These are phyloP conservation scores for Platanus orientalis DNA, from an alignment of 164 flowering plant species.

Conservation along the genomic window DNA sequence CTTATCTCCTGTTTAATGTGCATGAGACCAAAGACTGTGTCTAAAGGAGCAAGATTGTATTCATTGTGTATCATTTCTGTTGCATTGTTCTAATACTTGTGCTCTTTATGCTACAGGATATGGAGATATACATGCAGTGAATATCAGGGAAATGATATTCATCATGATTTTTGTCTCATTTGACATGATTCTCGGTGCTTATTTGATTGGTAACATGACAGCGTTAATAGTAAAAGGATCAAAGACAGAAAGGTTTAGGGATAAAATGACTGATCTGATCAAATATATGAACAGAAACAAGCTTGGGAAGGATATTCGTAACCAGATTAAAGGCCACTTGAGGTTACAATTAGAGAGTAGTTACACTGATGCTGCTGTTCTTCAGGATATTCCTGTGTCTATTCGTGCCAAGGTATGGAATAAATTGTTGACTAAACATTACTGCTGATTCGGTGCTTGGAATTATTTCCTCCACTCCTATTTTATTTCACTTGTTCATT, in stretches of 20 bases:
- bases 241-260: slow-evolving; percentile 30
- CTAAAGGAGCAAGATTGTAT: too few species aligned
- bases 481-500: too few species aligned
- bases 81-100: too few species aligned
- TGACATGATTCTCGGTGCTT: slow-evolving; percentile 31
- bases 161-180: slow-evolving; percentile 26
- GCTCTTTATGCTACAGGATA: slow-evolving; percentile 15
- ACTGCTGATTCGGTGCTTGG: too few species aligned
- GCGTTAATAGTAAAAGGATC: slow-evolving; percentile 29
- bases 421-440: too few species aligned
- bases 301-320: slow-evolving; percentile 22
- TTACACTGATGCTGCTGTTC: slow-evolving; percentile 15
- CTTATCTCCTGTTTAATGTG: too few species aligned
- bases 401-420: slow-evolving; percentile 26
- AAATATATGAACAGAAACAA: slow-evolving; percentile 26
- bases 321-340: slow-evolving; percentile 20
- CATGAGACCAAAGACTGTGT: too few species aligned
- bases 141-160: slow-evolving; percentile 30
- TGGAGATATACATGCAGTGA: slow-evolving; percentile 32
- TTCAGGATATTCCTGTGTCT: slow-evolving; percentile 20
- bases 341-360: slow-evolving; percentile 22
- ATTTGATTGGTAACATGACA: slow-evolving; percentile 32
- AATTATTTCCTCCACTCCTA: too few species aligned
- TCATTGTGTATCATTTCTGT: too few species aligned
- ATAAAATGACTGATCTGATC: slow-evolving; percentile 27